Conservation (phyloP, 768 basidiomycete species). For the Cystofilobasidium macerans region DNA sequence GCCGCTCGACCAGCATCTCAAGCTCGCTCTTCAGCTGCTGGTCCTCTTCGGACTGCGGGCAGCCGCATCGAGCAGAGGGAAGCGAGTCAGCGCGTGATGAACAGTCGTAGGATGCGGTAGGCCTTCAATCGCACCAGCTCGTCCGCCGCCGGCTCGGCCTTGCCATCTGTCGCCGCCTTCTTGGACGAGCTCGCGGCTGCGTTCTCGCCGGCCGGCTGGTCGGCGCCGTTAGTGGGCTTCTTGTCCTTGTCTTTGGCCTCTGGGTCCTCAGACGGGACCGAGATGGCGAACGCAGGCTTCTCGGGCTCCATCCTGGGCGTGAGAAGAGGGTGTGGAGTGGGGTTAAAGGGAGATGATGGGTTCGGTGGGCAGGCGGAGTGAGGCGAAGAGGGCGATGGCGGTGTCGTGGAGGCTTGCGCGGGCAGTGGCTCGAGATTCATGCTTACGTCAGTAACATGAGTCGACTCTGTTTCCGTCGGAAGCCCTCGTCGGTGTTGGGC, state of each 20-base stretch:
- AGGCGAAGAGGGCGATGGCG: no score
- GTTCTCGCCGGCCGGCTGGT: conserved; percentile 30
- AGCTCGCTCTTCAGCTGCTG: conserved; percentile 82
- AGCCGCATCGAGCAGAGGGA: neutral
- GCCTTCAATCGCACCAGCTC: conserved; percentile 67
- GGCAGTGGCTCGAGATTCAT: no score
- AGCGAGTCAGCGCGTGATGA: neutral
- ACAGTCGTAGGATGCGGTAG: no score
- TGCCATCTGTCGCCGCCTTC: conserved; percentile 37
- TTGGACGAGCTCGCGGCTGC: neutral
- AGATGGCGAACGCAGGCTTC: conserved; percentile 30
- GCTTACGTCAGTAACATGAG: no score
- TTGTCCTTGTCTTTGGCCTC: conserved; percentile 48
- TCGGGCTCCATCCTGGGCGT: conserved; percentile 23
- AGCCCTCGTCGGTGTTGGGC: no score
- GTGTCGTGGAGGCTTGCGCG: no score
- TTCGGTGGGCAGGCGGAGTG: no score
- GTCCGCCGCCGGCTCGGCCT: conserved; percentile 45
- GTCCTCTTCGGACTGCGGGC: conserved; percentile 79
- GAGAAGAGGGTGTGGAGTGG: neutral
- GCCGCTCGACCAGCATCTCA: conserved; percentile 89
- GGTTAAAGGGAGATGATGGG: neutral
- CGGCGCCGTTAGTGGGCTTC: conserved; percentile 45
- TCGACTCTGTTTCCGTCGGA: no score
- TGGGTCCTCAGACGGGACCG: conserved; percentile 42